These are phyloP conservation scores for Exophiala sp. DNA, from an alignment of 2,329 filamentous ascomycete genomes.

Conservation along the genomic window DNA sequence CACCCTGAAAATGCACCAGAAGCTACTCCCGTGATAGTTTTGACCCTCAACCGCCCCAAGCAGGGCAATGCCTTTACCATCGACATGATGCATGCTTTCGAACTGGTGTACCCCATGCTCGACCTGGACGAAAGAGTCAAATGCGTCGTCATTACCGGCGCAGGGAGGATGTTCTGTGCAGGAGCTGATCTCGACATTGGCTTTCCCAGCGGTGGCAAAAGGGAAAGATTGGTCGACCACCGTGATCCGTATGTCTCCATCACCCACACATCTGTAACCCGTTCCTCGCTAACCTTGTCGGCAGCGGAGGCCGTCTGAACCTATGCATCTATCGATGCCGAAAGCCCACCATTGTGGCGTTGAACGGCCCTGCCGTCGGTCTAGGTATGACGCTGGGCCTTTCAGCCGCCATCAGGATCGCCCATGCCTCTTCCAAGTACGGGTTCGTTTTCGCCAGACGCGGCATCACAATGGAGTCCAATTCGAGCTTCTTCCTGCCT, in stretches of 20 bases:
- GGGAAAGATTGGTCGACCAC: conserved; percentile 47
- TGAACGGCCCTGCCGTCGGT: conserved; percentile 61
- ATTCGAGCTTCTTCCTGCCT: conserved; percentile 65
- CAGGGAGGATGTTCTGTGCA: conserved; percentile 53
- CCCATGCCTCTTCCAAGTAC: conserved; percentile 53
- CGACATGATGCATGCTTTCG: conserved; percentile 48
- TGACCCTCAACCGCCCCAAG: conserved; percentile 53
- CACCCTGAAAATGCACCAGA: conserved; percentile 10
- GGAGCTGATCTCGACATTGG: conserved; percentile 56
- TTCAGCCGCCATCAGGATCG: conserved; percentile 51
- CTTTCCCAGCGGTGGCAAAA: conserved; percentile 40
- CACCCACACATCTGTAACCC: neutral
- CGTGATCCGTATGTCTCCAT: conserved; percentile 47
- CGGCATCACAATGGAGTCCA: conserved; percentile 66
- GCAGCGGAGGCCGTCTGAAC: conserved; percentile 40
- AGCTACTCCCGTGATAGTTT: conserved; percentile 41
- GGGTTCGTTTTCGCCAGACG: conserved; percentile 69
- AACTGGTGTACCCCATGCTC: conserved; percentile 44
- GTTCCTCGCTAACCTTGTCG: neutral
- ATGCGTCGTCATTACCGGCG: conserved; percentile 53
- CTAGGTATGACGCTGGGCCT: conserved; percentile 60
- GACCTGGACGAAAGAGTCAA: conserved; percentile 55
- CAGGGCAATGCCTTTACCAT: conserved; percentile 60
- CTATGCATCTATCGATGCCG: conserved; percentile 57
- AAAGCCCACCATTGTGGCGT: conserved; percentile 57